Evolutionary conservation across 768 basidiomycete genomes (phyloP), one percentile per base, ranked within the genome.

Genomic region (Tulasnella calospora): DNA sequence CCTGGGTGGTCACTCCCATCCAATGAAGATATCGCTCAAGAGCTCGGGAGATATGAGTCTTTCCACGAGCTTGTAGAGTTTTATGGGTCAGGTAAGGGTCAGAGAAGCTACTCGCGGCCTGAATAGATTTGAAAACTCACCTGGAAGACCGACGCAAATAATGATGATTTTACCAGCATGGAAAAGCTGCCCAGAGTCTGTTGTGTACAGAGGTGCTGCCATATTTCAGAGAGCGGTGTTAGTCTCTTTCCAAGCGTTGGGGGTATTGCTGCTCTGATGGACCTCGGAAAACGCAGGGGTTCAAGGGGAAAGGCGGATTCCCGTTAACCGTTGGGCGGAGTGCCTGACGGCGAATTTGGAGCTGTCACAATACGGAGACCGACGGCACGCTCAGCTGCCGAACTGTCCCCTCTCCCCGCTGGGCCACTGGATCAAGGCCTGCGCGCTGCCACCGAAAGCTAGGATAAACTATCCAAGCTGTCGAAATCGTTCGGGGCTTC

Each of bases 1-100:
- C 98, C 80, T 92, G 90, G 0, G 95, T 97, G 85, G 97, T 98
- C 76, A 99, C 94, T 40, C 98, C 98, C 84, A 95, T 94, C 98
- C 98, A 99, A 84, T 95, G 89, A 0, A 99, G 89, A 85, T 99
- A 99, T n/a, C 98, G 90, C 84, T 99, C 97, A 17, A 99, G 88
- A 9, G 97, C 92, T 51, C 96, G 89, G 0, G 96, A 97, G 78
- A 99, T 95, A 84, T 99, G 98, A 0, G 98, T 99, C 86, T 98
- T 98, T 44, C 96, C 95, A 75, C 95, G 90, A 0, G 97, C 96
- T 83, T 79, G 38, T 3, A 44, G 41, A 15, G 13, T 44, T 10
- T 44, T 46, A 77, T 38, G 3, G 57, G 47, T 3, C 71, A 51
- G 35, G 10, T n/a, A 7, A 27, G 30, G 19, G 27, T 47, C 23